These are phyloP conservation scores for Tinospora cordifolia DNA, from an alignment of 164 flowering plant species.

Conservation along the genomic window DNA sequence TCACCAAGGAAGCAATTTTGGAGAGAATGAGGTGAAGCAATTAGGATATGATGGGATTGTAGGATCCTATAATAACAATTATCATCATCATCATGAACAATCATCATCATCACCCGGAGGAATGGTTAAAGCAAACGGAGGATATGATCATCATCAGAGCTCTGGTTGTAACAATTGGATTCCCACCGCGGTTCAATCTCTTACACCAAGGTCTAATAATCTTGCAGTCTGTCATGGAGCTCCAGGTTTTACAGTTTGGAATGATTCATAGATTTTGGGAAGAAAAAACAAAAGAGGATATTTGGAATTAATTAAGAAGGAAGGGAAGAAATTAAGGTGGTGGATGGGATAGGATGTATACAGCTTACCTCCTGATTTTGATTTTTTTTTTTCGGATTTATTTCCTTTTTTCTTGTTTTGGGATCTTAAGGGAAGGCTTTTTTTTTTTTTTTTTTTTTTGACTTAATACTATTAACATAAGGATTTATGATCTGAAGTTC, in stretches of 20 bases:
- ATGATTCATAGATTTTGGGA: conserved; percentile 33
- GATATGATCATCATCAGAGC: conserved; percentile 28
- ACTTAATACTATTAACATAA: neutral
- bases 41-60: conserved; percentile 31
- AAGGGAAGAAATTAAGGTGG: conserved; percentile 6
- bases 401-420: conserved; percentile 8
- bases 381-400: conserved; percentile 12
- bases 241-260: conserved; percentile 55
- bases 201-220: conserved; percentile 31
- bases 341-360: conserved; percentile 19
- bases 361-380: conserved; percentile 33
- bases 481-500: conserved; percentile 38
- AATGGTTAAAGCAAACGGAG: conserved; percentile 12
- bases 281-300: conserved; percentile 4
- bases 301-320: conserved; percentile 7
- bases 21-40: conserved; percentile 32
- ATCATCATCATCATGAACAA: conserved; percentile 22
- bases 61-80: conserved; percentile 11
- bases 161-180: conserved; percentile 50
- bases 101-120: conserved; percentile 25
- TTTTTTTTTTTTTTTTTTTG: conserved; percentile 2
- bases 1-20: conserved; percentile 25
- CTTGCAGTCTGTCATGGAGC: conserved; percentile 39
- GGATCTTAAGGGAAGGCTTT: conserved; percentile 5
- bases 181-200: conserved; percentile 46